Evolutionary conservation across 805 yeast genomes (phyloP), one percentile per base, ranked within the genome.

Genomic region (Zygotorulaspora danielsina): DNA sequence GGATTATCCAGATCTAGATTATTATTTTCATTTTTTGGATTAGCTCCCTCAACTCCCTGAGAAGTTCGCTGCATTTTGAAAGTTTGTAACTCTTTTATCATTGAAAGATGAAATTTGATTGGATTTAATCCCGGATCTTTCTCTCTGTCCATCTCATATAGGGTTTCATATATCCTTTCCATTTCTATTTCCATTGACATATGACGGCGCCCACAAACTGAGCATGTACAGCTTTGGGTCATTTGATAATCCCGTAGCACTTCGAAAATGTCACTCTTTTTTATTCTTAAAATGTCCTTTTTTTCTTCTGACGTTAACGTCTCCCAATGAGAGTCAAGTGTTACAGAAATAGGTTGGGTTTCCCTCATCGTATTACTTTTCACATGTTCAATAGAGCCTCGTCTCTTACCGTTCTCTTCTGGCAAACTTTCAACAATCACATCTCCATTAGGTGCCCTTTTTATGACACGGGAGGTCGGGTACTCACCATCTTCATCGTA

Each of bases 131-230:
- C 62, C 3, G 64, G 57, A 30, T 61, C 57, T 16, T 50, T 49
- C 17, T 51, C 54, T 43, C 65, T 71, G 27, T 72, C 68, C 36
- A 67, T 76, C 26, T 75, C 78, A 46, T 79, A 80, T 52, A 81
- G 78, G 12, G 78, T 76, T 45, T 81, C 81, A 55, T 84, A 86
- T 5, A 85, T 73, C 39, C 74, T 75, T 51, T 80, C 87, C 53
- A 88, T 70, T 57, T 85, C 95, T 49, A 76, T 79, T 54, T 84
- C 93, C 46, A 86, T 74, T 11, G 85, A 77, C 36, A 68, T 62
- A 52, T 81, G 78, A 49, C 83, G 80, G 32, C 84, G 73, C 2
- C 89, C 90, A 64, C 96, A 89, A 13, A 78, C 78, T 3, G 79
- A 66, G 57, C 96, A 89, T 42, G 76, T 72, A 58, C 96, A 88